Evolutionary conservation across 78 protist genomes (phyloP), one percentile per base, ranked within the genome.

Genomic region (Dictyostelium capitatum): DNA sequence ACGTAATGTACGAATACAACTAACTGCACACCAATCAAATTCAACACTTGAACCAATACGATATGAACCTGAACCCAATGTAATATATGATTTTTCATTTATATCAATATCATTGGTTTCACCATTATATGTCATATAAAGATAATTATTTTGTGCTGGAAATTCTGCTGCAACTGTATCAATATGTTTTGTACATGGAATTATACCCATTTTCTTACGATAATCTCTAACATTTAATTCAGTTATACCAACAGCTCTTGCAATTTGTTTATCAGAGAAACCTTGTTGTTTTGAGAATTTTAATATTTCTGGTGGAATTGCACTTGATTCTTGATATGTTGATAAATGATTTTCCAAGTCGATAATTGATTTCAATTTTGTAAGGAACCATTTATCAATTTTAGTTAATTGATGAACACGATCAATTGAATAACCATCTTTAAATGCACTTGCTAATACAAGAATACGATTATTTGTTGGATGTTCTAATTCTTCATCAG

Each of bases 91-190:
- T 46, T 67, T 64, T 32, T 91, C 96, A 10, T 89, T 82, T 70
- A 95, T 83, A 2, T 50, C 70, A 14, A 98, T 79, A 90, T 98
- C 99, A 75, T 95, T 19, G 54, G 72, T 77, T 17, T 46, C 47
- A 78, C 95, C 99, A 89, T 95, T 95, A 97, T 98, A 98, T 20
- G 99, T 98, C 96, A 78, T 51, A 96, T 98, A 98, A 56, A 98
- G 96, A 96, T 98, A 98, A 92, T 98, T 98, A 90, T 98, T 98
- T 69, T 85, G 82, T 14, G 99, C 98, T 23, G 99, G 99, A 65
- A 85, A 97, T 95, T 98, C 99, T 20, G 99, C 99, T 32, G 98
- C 98, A 37, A 96, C 98, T 1, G 99, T 98, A 96, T 98, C 99
- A 67, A 98, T 98, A 89, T 98, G 99, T 97, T 98, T 98, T 56